Conservation (phyloP, 2,329 filamentous ascomycete species). For the Xylaria sp. region DNA sequence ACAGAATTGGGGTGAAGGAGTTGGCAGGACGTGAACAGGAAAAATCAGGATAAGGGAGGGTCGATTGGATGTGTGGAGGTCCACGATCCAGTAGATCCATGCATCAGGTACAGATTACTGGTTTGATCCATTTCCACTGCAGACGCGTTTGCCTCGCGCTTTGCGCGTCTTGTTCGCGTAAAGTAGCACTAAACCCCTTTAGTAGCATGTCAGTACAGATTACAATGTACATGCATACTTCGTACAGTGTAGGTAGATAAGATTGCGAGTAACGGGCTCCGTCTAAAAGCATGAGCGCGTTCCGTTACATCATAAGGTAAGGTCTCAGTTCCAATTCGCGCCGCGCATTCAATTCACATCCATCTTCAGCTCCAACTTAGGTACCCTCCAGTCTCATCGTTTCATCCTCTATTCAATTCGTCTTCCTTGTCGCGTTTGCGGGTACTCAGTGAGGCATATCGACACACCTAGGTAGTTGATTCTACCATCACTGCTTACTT, state of each 20-base stretch:
- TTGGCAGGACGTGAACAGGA: neutral
- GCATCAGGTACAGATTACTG: neutral
- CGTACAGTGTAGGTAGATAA: no score
- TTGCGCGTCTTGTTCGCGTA: constrained; percentile 43
- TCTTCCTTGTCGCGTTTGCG: neutral
- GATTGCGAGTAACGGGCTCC: no score
- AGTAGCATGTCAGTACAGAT: constrained; percentile 31
- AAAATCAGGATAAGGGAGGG: neutral
- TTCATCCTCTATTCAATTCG: neutral
- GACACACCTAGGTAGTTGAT: no score
- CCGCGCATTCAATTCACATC: neutral
- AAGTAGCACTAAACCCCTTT: constrained; percentile 45
- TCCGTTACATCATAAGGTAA: no score
- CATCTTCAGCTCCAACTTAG: neutral
- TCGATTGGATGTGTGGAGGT: neutral
- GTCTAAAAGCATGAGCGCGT: no score
- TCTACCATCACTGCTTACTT: neutral
- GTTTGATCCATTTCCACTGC: neutral
- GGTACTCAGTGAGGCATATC: neutral
- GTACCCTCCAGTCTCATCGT: neutral
- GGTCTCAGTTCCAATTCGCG: neutral
- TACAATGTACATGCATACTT: no score
- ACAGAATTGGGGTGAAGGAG: neutral
- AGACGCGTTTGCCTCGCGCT: constrained; percentile 26
- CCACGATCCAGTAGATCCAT: neutral